A percentile compares a stretch with the other conserved stretches of the same genome.
Evolutionary conservation across 208 protist species (phyloP).

Genomic region (Naegleria fowleri): DNA sequence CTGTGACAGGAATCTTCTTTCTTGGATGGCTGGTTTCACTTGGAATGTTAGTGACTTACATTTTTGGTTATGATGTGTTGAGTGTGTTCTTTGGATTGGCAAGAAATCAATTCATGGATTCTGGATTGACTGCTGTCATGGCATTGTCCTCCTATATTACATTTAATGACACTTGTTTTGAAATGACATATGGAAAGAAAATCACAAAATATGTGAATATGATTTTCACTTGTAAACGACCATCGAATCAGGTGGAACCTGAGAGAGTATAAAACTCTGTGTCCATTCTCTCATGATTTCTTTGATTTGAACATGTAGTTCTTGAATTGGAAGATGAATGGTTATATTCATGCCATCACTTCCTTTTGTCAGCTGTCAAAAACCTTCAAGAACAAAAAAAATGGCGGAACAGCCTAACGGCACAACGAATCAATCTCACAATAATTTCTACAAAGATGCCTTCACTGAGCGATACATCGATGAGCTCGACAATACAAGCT

Average conservation of each 20-base stretch:
- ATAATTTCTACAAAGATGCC: neutral
- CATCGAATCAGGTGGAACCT: too few species aligned
- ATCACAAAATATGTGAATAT: neutral
- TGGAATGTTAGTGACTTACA: neutral
- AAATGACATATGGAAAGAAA: neutral
- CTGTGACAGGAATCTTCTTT: neutral
- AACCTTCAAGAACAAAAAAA: too few species aligned
- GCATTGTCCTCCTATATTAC: neutral
- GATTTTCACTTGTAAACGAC: neutral
- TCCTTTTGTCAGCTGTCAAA: too few species aligned
- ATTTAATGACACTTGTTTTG: neutral
- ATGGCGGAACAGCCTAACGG: too few species aligned
- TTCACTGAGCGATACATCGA: neutral
- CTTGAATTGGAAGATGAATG: too few species aligned
- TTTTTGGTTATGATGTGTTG: neutral
- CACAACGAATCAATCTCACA: too few species aligned
- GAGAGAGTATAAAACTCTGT: too few species aligned
- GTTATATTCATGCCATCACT: too few species aligned
- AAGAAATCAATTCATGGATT: neutral
- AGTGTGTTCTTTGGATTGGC: neutral
- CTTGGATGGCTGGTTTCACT: neutral
- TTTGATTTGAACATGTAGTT: too few species aligned
- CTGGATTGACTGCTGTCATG: neutral
- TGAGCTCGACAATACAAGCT: neutral
- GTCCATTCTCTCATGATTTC: too few species aligned